These are phyloP conservation scores for Neurospora cerealis DNA, from an alignment of 495 filamentous ascomycete species.

Conservation along the genomic window DNA sequence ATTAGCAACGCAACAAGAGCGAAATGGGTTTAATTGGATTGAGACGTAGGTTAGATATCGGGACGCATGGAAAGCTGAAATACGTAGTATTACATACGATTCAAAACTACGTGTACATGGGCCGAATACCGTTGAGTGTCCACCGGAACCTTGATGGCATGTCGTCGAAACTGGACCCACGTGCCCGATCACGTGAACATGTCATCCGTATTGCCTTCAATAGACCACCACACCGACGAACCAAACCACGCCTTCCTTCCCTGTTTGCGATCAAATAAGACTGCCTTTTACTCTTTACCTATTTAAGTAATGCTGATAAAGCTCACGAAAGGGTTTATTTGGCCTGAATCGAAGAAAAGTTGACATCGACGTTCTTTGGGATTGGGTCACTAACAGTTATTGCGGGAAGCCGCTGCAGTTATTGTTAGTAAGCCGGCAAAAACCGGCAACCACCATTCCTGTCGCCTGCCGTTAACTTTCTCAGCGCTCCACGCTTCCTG, in stretches of 20 bases:
- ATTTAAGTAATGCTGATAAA: rapidly evolving
- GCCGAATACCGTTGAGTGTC: not conserved
- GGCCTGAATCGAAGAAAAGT: not conserved
- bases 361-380: not conserved
- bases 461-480: not conserved
- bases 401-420: not conserved
- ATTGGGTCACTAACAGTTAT: not conserved
- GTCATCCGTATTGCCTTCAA: not conserved
- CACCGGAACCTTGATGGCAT: not conserved
- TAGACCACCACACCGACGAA: not conserved
- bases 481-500: not conserved
- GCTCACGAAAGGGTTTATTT: not conserved
- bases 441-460: not conserved
- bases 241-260: not conserved
- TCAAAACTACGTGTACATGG: too few relatives aligned
- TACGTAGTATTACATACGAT: too few relatives aligned
- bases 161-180: not conserved
- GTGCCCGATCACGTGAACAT: not conserved
- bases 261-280: not conserved
- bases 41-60: too few relatives aligned
- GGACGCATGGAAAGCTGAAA: too few relatives aligned
- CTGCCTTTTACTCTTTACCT: not conserved
- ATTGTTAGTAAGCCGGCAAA: not conserved
- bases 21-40: too few relatives aligned
- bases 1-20: too few relatives aligned